These are phyloP conservation scores for Citrullus amarus DNA, from an alignment of 306 rosid genomes.

Conservation along the genomic window DNA sequence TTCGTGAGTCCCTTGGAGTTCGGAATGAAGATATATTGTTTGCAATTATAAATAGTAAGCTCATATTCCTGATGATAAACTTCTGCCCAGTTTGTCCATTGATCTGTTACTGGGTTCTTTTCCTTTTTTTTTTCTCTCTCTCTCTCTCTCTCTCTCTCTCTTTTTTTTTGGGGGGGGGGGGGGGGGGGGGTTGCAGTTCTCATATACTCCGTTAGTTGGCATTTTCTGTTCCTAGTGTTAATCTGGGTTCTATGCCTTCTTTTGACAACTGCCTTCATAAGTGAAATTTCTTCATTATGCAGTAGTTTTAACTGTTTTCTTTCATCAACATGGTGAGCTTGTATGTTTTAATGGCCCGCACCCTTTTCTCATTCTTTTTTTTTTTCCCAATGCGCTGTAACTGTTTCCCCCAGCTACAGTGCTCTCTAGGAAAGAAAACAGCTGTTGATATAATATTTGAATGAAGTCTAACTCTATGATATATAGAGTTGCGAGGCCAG, in stretches of 20 bases:
- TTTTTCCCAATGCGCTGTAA: too few relatives aligned
- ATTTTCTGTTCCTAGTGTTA: background rate
- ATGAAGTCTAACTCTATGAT: background rate
- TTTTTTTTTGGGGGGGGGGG: too few relatives aligned
- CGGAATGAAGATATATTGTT: constrained; percentile 80
- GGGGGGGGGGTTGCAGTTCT: too few relatives aligned
- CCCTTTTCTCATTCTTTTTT: too few relatives aligned
- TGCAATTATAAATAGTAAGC: constrained; percentile 89
- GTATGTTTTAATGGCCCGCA: too few relatives aligned
- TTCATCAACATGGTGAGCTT: too few relatives aligned
- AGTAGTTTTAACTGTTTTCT: too few relatives aligned
- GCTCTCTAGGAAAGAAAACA: background rate
- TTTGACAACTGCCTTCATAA: too few relatives aligned
- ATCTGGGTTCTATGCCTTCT: background rate
- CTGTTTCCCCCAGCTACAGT: background rate
- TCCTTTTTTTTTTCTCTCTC: too few relatives aligned
- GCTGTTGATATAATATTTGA: background rate
- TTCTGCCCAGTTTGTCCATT: background rate
- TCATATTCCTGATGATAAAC: constrained; percentile 7
- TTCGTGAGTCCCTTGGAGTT: constrained; percentile 77
- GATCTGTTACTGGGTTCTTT: background rate
- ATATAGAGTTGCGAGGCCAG: background rate
- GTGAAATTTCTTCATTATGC: too few relatives aligned
- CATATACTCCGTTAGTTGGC: background rate
- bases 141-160: too few relatives aligned